These are phyloP conservation scores for Purpureocillium takamizusanense DNA, from an alignment of 2,329 filamentous ascomycete species.

Conservation along the genomic window DNA sequence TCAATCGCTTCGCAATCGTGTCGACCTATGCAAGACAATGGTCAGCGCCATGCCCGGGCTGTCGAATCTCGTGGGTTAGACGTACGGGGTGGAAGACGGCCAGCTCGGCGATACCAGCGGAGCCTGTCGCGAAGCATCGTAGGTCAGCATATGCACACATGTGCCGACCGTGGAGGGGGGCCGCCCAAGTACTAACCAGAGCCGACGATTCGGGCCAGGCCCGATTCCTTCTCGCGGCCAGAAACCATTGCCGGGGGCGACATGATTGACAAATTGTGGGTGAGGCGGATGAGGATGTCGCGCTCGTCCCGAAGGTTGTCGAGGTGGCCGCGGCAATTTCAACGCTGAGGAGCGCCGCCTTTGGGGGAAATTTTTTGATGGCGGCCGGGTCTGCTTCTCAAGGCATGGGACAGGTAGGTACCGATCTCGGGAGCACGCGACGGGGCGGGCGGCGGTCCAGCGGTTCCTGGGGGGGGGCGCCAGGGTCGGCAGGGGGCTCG, in stretches of 20 bases:
- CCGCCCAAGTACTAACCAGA: slow-evolving; percentile 53
- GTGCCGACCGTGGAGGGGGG: not conserved
- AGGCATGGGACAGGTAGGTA: not conserved
- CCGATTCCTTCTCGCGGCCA: slow-evolving; percentile 41
- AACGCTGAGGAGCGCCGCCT: not conserved
- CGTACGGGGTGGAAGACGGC: slow-evolving; percentile 84
- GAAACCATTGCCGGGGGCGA: slow-evolving; percentile 43
- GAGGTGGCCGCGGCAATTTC: slow-evolving; percentile 1
- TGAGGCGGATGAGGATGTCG: not conserved
- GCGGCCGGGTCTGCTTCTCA: not conserved
- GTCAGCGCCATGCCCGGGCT: slow-evolving; percentile 2
- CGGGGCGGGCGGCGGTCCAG: too few species aligned
- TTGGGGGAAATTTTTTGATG: slow-evolving; percentile 9
- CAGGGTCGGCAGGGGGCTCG: not conserved
- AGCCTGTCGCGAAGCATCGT: slow-evolving; percentile 46
- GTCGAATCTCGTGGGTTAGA: slow-evolving; percentile 9
- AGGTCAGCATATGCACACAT: slow-evolving; percentile 10
- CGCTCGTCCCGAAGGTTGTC: not conserved
- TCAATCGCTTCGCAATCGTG: slow-evolving; percentile 96
- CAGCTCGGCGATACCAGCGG: slow-evolving; percentile 86
- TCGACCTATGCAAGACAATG: slow-evolving; percentile 59
- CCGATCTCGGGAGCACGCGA: slow-evolving; percentile 9
- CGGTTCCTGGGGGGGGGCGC: not conserved
- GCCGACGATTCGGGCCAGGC: slow-evolving; percentile 72
- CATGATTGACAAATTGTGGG: slow-evolving; percentile 31